Base-by-base conservation (phyloP, 2,329 filamentous ascomycete species). In the Lachnellula subtilissima region DNA sequence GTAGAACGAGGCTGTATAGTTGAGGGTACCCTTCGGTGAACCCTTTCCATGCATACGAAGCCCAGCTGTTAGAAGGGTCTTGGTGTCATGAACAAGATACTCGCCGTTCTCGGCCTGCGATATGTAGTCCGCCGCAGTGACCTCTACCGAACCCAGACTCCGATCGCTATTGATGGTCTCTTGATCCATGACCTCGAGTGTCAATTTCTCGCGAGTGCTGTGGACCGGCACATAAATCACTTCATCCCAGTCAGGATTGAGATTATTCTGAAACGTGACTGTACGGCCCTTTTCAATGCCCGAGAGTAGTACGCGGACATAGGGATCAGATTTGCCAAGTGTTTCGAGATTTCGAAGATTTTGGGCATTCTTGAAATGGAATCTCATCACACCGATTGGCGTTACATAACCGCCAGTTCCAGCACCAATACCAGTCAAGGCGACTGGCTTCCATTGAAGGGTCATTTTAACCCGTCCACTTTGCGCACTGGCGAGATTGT, bases 251-350 rank as follows among this genome's bases (percentile, higher is more conserved):
- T 94, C 88, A 2, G 94, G 94, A 70, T 96, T 91, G 56, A 99
- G 83, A 60, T 97, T 95, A 74, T 96, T 99, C 70, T 91, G 86
- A 78, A 94, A 96, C 0, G 93, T 97, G 50, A 99, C 94, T 2
- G 94, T 97, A 56, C 92, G 85, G 9, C 84, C 91, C 72, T 93
- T 96, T 69, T 94, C 88, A 55, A 97, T 85, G 47, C 94, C 93
- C 48, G 92, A 96, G 7, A 97, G 80, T 52, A 97, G 74, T 1
- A 97, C 88, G 43, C 93, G 87, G 22, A 86, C 89, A 67, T 99
- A 99, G 0, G 94, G 91, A 72, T 99, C 95, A 0, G 94, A 97
- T 74, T 97, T 97, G 73, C 94, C 94, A 72, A 99, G 84, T 2
- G 91, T 90, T 73, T 99, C 94, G 52, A 97, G 81, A 71, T 99